Evolutionary conservation across 495 filamentous ascomycete species (phyloP).

Genomic region (Aspergillus nanangensis): DNA sequence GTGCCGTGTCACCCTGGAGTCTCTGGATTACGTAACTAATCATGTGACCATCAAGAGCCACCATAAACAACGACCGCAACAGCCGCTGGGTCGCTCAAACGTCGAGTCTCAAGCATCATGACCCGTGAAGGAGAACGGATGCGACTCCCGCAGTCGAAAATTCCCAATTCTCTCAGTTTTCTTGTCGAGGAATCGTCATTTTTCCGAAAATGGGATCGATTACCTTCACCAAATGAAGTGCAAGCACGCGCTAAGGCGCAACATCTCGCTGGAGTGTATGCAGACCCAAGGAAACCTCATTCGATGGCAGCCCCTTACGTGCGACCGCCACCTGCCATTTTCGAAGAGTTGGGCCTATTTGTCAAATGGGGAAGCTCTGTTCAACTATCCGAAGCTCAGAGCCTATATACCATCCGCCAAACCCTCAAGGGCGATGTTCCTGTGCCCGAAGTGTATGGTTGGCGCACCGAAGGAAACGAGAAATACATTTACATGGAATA

Average conservation of each 20-base stretch:
- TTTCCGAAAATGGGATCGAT: slow-evolving; percentile 11
- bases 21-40: too few species aligned
- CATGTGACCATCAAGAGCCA: background rate
- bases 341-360: slow-evolving; percentile 35
- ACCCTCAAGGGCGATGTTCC: slow-evolving; percentile 18
- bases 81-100: background rate
- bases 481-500: slow-evolving; percentile 23
- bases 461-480: slow-evolving; percentile 16
- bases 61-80: background rate
- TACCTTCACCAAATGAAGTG: slow-evolving; percentile 19
- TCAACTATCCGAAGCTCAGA: slow-evolving; percentile 23
- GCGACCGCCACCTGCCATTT: slow-evolving; percentile 26
- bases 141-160: slow-evolving; percentile 12
- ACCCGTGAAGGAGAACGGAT: background rate
- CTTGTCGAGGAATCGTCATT: slow-evolving; percentile 15
- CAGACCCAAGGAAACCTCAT: slow-evolving; percentile 2
- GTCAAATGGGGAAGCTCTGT: slow-evolving; percentile 38
- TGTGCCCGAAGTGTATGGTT: slow-evolving; percentile 25
- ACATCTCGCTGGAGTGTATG: slow-evolving; percentile 12
- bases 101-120: background rate
- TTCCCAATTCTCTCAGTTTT: slow-evolving; percentile 14
- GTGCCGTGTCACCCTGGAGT: too few species aligned
- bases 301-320: slow-evolving; percentile 5
- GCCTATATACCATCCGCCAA: slow-evolving; percentile 18
- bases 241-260: slow-evolving; percentile 12